Evolutionary conservation across 208 protist genomes (phyloP), one percentile per base, ranked within the genome.

Genomic region (Trypanosoma grayi): DNA sequence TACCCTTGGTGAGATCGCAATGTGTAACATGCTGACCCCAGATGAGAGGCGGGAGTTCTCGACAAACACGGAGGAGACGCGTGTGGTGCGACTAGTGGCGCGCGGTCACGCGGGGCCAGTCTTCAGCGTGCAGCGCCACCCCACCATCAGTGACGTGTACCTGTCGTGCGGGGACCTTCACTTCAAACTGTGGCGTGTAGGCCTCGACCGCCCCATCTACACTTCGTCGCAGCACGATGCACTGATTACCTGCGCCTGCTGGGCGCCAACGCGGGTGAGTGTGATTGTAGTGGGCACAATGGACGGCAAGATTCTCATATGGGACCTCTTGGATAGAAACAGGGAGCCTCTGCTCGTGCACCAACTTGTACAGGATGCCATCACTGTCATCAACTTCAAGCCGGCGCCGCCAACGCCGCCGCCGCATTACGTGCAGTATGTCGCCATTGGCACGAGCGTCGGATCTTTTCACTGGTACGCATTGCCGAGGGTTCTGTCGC

Each of bases 241-340:
- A 9, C 46, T 46, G 4, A 75, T 95, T 4, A 93, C 83, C 7
- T 92, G 86, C 53, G 92, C 89, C 11, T 72, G 77, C 22, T 97
- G 92, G 90, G 89, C 87, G 7, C 87, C 92, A 1, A 85, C 76
- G 13, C 81, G 92, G 8, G 73, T 87, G 1, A 81, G 77, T 20
- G 67, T 97, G 0, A 60, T 96, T 25, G 62, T 96, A 24, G 75
- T 94, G 13, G 92, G 90, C 33, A 92, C 79, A 18, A 50, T 61
- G 16, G 79, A 96, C 62, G 92, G 92, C 52, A 87, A 87, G 68
- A 63, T 97, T 28, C 75, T 85, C 47, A 85, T 95, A 18, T 97
- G 88, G 87, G 92, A 97, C 66, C 60, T 97, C 51, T 80, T 97
- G 10, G 92, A 97, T 67, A 83, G 90, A 65, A 94, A 89, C 65